Percentiles rank a stretch among this genome's conserved stretches.
Conservation (phyloP, 352 stramenopile species). For the Globisporangium apiculatum region DNA sequence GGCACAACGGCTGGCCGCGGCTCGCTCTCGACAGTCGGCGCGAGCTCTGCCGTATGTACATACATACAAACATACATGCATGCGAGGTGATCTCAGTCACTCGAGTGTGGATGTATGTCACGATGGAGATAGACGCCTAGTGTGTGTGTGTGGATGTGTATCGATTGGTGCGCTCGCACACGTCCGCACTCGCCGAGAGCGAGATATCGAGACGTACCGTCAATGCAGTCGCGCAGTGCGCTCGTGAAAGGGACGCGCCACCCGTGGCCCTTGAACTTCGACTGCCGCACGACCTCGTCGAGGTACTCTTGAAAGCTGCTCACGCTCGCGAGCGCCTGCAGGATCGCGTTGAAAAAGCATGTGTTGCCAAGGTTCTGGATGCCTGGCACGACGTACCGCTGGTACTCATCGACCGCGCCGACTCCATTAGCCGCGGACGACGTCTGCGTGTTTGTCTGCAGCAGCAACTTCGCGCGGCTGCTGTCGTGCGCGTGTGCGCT, state of each 20-base stretch:
- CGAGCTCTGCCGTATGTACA: slow-evolving; percentile 13
- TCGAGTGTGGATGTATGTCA: not conserved
- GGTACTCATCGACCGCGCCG: slow-evolving; percentile 5
- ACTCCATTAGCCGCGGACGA: not conserved
- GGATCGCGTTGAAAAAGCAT: slow-evolving; percentile 88
- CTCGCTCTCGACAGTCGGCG: slow-evolving; percentile 23
- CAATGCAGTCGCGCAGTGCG: slow-evolving; percentile 57
- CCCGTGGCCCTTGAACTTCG: slow-evolving; percentile 21
- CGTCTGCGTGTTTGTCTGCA: slow-evolving; percentile 1
- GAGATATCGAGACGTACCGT: slow-evolving; percentile 22
- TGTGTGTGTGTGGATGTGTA: no score
- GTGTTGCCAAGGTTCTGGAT: slow-evolving; percentile 88
- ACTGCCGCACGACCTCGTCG: slow-evolving; percentile 41
- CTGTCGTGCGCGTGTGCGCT: not conserved
- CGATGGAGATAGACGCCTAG: not conserved
- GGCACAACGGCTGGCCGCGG: slow-evolving; percentile 33
- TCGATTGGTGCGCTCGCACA: not conserved
- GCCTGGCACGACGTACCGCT: slow-evolving; percentile 38
- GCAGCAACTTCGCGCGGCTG: not conserved
- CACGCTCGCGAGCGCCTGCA: slow-evolving; percentile 76
- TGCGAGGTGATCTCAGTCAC: not conserved
- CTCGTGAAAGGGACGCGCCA: slow-evolving; percentile 53
- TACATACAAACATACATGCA: not conserved
- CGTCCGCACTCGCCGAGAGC: not conserved
- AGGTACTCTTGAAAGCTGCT: slow-evolving; percentile 66